Base-by-base conservation (phyloP, 1,284 basidiomycete genomes). In the Leucoagaricus sp. region DNA sequence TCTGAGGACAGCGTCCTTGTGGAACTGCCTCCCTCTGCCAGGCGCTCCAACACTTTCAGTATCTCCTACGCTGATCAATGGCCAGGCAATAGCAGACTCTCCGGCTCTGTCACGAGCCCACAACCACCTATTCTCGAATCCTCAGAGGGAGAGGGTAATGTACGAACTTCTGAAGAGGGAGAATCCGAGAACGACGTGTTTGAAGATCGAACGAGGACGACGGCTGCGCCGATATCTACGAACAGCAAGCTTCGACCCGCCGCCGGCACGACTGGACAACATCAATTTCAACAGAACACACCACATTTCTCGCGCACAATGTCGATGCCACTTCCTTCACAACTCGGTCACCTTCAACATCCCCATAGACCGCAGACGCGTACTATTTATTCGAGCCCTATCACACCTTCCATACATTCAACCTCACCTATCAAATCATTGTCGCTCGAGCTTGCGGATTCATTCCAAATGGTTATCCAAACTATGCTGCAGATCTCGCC, bases 401-500 rank as follows among this genome's bases (percentile, higher is more conserved):
- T 29, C 49, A 33, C 40, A 12, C 40, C 40, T 41, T n/a, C n/a
- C n/a, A 23, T 21, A 2, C 40, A 41, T 5, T 21, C 40, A 7
- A 15, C 40, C 8, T 41, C 23, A 29, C 25, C 49, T 13, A 25
- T 61, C 40, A 19, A 58, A 13, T 71, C 75, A 49, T 61, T 71
- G 21, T 68, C 89, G 0, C 72, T 89, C 34, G 94, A 96, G 71
- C 79, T 96, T 7, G 93, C 93, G 7, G 93, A 96, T 71, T 88
- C 88, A 4, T 84, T 94, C 13, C 93, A 95, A 72, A 85, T 88
- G 73, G 84, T 92, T 54, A 89, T 96, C 33, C 93, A 96, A 68
- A 95, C 91, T 0, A 81, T 96, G 61, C 80, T 96, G 2, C 93
- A 94, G 66, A 79, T 96, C 57, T 91, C 91, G 0, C 93, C 94